Conservation (phyloP, 2,329 filamentous ascomycete genomes). For the Fusarium fujikuroi region DNA sequence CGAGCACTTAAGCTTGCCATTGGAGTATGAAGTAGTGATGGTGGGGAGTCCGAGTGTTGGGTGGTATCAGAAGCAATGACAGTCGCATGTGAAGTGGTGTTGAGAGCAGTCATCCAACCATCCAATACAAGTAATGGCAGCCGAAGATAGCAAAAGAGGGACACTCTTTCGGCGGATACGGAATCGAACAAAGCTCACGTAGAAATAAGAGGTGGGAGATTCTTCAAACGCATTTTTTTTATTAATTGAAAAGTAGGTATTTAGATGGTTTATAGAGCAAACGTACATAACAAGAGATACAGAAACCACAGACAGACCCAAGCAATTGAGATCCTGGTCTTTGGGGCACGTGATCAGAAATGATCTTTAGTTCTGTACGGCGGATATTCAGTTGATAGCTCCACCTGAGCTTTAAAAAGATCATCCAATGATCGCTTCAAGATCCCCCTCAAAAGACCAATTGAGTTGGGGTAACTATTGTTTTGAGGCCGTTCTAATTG, state of each 20-base stretch:
- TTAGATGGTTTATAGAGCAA: background rate
- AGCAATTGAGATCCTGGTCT: background rate
- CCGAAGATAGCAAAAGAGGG: background rate
- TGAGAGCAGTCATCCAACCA: slow-evolving; percentile 15
- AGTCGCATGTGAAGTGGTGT: slow-evolving; percentile 22
- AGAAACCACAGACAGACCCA: background rate
- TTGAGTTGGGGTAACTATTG: background rate
- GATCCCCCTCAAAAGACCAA: background rate
- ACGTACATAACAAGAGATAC: background rate
- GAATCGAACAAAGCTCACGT: background rate
- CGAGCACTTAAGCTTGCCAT: slow-evolving; percentile 13
- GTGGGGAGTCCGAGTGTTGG: slow-evolving; percentile 11
- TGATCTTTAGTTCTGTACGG: background rate
- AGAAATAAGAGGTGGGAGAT: background rate
- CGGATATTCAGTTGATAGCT: background rate
- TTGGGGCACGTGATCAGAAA: slow-evolving; percentile 7
- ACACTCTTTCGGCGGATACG: background rate
- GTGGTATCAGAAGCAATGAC: slow-evolving; percentile 10
- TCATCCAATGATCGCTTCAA: background rate
- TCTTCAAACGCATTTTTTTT: no score
- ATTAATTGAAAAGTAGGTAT: background rate
- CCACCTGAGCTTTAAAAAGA: slow-evolving; percentile 27
- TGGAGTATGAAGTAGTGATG: slow-evolving; percentile 17
- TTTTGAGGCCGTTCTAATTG: background rate
- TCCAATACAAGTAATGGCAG: background rate